Evolutionary conservation across 1,284 basidiomycete species (phyloP), one percentile per base, ranked within the genome.

Genomic region (Ceratobasidium sp.): DNA sequence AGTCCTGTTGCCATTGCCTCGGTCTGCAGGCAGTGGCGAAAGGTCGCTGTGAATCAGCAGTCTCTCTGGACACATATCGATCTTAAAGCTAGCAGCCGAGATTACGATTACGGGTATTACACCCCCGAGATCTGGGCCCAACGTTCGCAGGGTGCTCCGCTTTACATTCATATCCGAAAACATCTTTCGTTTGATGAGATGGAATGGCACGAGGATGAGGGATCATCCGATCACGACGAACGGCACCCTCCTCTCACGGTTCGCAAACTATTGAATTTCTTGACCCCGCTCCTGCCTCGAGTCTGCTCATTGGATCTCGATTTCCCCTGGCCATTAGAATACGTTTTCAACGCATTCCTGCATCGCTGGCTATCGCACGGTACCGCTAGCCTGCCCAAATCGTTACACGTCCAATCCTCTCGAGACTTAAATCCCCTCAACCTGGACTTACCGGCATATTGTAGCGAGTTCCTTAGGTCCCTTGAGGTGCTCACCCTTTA

Each of bases 51-150:
- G 1, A 46, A 51, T 13, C 46, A 44, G 17, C n/a, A 19, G 6
- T 25, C n/a, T 3, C 65, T 67, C 15, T 67, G 65, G 65, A 32
- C 65, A 9, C 65, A 67, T 17, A 67, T 67, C 22, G 46, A 51
- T 29, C 46, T 67, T 25, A 25, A 15, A 6, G 56, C 19, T 7
- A 7, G 34, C 29, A n/a, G 29, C 6, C 11, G 56, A 15, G 56
- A 34, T 22, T 32, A 13, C 15, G 32, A 6, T 6, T 15, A 37
- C 56, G n/a, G 13, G 1, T 34, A 59, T 37, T 25, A 32, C 56
- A 17, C 29, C 19, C 32, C 56, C 15, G 19, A 34, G 11, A 15
- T 34, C 9, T 59, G 56, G 56, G 5, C 34, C 13, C 13, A 34
- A 13, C 56, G 56, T 37, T 22, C 56, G 13, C 29, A 34, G 15